phyloP scores from a whole-genome alignment of 495 filamentous ascomycete genomes.

The Sporormia fimetaria region DNA sequence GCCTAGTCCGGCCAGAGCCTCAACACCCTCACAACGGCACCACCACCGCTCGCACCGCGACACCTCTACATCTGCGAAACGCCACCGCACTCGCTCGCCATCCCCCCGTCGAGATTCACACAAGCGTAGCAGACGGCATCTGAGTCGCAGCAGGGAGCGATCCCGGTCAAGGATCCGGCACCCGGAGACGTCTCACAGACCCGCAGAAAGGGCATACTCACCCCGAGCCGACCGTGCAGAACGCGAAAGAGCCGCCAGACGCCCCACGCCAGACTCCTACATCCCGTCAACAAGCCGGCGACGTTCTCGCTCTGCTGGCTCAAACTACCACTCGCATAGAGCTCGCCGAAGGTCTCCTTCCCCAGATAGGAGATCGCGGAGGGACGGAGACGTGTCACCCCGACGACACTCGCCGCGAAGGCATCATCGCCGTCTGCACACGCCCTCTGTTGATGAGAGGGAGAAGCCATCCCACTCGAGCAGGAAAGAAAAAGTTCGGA shows the following conservation, averaged over 20 bases:
- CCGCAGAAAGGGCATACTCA: conserved; percentile 25
- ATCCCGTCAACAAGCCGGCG: conserved; percentile 20
- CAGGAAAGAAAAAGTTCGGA: conserved; percentile 7
- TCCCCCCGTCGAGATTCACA: conserved; percentile 21
- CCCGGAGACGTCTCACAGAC: conserved; percentile 14
- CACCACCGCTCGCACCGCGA: conserved; percentile 11
- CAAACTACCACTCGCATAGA: conserved; percentile 21
- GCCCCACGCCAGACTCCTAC: conserved; percentile 25
- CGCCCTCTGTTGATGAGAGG: conserved; percentile 17
- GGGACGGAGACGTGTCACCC: conserved; percentile 22
- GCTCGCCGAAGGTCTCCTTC: conserved; percentile 16
- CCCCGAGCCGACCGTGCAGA: conserved; percentile 24
- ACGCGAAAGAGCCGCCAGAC: conserved; percentile 19
- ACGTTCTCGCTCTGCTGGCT: conserved; percentile 28
- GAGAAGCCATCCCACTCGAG: conserved; percentile 10
- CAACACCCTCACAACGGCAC: conserved; percentile 17
- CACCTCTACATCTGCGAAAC: conserved; percentile 28
- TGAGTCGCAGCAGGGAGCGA: conserved; percentile 27
- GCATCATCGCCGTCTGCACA: conserved; percentile 10
- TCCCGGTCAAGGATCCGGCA: conserved; percentile 20
- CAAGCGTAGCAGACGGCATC: conserved; percentile 21
- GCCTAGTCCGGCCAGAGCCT: conserved; percentile 25
- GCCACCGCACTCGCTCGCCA: conserved; percentile 24
- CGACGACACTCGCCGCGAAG: conserved; percentile 18
- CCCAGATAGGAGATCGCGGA: conserved; percentile 18